Percentiles rank a stretch among this genome's conserved stretches.
These are phyloP conservation scores for Durotheca rogersii DNA, from an alignment of 495 filamentous ascomycete genomes.

Conservation along the genomic window DNA sequence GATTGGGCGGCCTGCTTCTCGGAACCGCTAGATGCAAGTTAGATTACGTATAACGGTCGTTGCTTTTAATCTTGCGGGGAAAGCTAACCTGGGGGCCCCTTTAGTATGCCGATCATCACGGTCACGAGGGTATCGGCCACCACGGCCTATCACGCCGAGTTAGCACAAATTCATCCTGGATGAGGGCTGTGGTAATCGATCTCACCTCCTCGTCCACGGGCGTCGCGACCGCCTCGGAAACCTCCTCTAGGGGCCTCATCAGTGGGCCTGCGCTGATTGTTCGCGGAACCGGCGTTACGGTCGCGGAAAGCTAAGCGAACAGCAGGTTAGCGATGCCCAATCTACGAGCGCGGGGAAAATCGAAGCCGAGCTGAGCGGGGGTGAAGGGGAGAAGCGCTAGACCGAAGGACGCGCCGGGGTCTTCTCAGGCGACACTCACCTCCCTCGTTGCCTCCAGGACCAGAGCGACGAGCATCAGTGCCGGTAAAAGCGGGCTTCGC, in stretches of 20 bases:
- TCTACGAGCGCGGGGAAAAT: no score
- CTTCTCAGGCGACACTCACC: conserved; percentile 56
- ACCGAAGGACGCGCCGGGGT: conserved; percentile 1
- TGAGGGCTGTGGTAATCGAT: conserved; percentile 1
- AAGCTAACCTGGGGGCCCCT: conserved; percentile 64
- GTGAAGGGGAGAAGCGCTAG: background rate
- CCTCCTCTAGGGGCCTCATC: conserved; percentile 64
- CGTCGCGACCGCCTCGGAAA: conserved; percentile 53
- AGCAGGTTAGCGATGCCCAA: conserved; percentile 11
- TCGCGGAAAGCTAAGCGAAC: conserved; percentile 76
- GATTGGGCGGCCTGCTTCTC: conserved; percentile 90
- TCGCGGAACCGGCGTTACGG: conserved; percentile 74
- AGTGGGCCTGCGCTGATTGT: conserved; percentile 78
- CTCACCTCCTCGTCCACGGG: conserved; percentile 61
- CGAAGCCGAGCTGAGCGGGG: no score
- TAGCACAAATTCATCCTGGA: conserved; percentile 1
- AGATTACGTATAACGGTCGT: conserved; percentile 14
- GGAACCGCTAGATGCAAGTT: conserved; percentile 59
- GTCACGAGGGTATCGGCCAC: conserved; percentile 47
- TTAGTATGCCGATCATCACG: conserved; percentile 83
- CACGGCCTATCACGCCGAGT: conserved; percentile 42
- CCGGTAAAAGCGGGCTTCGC: conserved; percentile 45
- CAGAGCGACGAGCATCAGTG: conserved; percentile 55
- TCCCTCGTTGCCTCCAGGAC: conserved; percentile 71
- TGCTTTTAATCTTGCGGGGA: conserved; percentile 9